Evolutionary conservation across 345 rosid genomes (phyloP).

Genomic region (Citrus unshiu): DNA sequence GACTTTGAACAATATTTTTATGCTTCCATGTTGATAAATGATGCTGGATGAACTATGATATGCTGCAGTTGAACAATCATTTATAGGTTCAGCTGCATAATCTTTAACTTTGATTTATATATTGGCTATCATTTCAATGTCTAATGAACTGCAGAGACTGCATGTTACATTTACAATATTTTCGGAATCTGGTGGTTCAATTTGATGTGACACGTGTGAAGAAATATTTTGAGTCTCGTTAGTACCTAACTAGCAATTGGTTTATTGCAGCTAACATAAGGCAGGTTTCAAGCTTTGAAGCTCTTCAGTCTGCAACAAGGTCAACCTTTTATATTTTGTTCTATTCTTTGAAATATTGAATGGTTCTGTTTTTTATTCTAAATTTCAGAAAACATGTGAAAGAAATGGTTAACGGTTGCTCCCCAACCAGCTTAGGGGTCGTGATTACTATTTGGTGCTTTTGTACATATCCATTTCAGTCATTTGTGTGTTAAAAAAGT

Average conservation of each 20-base stretch:
- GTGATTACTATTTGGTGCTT: conserved; percentile 1
- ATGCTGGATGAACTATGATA: background rate
- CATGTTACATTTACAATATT: background rate
- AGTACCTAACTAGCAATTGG: background rate
- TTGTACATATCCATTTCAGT: background rate
- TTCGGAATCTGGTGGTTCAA: background rate
- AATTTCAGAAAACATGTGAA: background rate
- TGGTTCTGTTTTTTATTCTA: background rate
- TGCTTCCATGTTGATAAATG: background rate
- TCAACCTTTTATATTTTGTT: background rate
- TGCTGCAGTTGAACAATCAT: background rate
- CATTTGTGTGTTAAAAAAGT: background rate
- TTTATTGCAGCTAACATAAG: conserved; percentile 32
- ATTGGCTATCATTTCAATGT: background rate
- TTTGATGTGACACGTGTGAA: background rate
- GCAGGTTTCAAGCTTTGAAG: conserved; percentile 34
- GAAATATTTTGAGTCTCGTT: background rate
- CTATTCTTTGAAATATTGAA: conserved; percentile 3
- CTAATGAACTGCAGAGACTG: background rate
- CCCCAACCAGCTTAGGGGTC: background rate
- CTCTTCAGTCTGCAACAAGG: conserved; percentile 29
- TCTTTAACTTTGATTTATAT: background rate
- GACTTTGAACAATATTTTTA: background rate
- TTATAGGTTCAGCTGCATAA: background rate
- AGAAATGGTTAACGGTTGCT: background rate